Evolutionary conservation across 495 filamentous ascomycete genomes (phyloP).

Genomic region (Penicillium roqueforti): DNA sequence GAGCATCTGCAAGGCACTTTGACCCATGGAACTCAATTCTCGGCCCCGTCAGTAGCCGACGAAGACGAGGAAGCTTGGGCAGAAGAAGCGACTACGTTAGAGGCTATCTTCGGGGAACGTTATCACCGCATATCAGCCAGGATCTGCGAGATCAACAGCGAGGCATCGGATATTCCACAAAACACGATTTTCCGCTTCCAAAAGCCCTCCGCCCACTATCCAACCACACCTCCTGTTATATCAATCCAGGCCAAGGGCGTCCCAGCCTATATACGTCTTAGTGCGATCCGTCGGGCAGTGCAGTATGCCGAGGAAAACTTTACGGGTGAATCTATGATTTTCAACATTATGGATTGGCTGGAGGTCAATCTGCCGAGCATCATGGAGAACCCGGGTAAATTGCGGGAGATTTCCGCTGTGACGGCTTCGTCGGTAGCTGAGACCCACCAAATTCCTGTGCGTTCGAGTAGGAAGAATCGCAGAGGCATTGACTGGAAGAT

Average conservation of each 20-base stretch:
- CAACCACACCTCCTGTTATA: conserved; percentile 68
- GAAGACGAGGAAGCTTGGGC: conserved; percentile 57
- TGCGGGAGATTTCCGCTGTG: conserved; percentile 75
- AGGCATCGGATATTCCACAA: conserved; percentile 34
- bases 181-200: conserved; percentile 48
- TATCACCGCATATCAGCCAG: conserved; percentile 53
- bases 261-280: conserved; percentile 91
- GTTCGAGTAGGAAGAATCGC: conserved; percentile 46
- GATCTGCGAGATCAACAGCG: conserved; percentile 59
- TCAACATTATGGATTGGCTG: conserved; percentile 84
- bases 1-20: conserved; percentile 72
- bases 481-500: conserved; percentile 38
- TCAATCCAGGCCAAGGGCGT: conserved; percentile 59
- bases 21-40: conserved; percentile 28
- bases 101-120: conserved; percentile 72
- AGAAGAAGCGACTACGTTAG: conserved; percentile 75
- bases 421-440: conserved; percentile 28
- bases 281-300: conserved; percentile 75
- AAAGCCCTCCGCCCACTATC: conserved; percentile 60
- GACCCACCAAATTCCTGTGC: conserved; percentile 39
- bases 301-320: conserved; percentile 62
- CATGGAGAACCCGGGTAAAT: conserved; percentile 72
- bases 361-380: conserved; percentile 72
- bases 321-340: conserved; percentile 81
- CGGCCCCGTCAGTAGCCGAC: conserved; percentile 16